Evolutionary conservation across 805 yeast species (phyloP).

Genomic region (Saturnispora mendoncae): DNA sequence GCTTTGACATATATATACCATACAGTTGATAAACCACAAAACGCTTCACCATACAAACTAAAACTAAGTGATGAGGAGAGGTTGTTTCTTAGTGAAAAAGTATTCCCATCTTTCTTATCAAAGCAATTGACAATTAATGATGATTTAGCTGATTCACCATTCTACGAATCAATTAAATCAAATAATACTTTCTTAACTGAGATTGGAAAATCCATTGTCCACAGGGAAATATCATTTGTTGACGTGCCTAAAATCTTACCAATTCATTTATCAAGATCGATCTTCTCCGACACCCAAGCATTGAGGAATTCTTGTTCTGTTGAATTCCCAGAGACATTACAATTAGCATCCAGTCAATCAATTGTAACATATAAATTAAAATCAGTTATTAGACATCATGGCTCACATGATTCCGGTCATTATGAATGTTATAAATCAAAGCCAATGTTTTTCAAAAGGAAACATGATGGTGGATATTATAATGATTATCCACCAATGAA

Average conservation of each 20-base stretch:
- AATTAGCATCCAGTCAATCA: slow-evolving; percentile 11
- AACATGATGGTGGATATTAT: slow-evolving; percentile 22
- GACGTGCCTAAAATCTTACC: slow-evolving; percentile 65
- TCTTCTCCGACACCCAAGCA: slow-evolving; percentile 57
- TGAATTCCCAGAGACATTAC: slow-evolving; percentile 49
- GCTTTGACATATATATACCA: slow-evolving; percentile 33
- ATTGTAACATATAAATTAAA: slow-evolving; percentile 41
- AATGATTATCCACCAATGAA: slow-evolving; percentile 14
- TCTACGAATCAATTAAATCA: slow-evolving; percentile 39
- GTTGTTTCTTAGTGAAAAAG: slow-evolving; percentile 29
- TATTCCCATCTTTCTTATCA: slow-evolving; percentile 27
- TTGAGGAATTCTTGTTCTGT: slow-evolving; percentile 72
- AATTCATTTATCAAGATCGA: slow-evolving; percentile 81
- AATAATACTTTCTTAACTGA: slow-evolving; percentile 27
- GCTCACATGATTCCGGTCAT: slow-evolving; percentile 84
- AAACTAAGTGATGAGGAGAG: slow-evolving; percentile 23
- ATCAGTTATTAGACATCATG: slow-evolving; percentile 77
- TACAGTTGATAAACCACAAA: slow-evolving; percentile 2
- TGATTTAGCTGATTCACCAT: slow-evolving; percentile 41
- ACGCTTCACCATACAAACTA: background rate
- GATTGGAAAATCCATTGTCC: slow-evolving; percentile 52
- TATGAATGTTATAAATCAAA: slow-evolving; percentile 82
- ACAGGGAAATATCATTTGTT: slow-evolving; percentile 52
- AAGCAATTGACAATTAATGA: slow-evolving; percentile 48
- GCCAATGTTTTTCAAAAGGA: slow-evolving; percentile 44